These are phyloP conservation scores for Camelina laxa DNA, from an alignment of 345 rosid species.

Conservation along the genomic window DNA sequence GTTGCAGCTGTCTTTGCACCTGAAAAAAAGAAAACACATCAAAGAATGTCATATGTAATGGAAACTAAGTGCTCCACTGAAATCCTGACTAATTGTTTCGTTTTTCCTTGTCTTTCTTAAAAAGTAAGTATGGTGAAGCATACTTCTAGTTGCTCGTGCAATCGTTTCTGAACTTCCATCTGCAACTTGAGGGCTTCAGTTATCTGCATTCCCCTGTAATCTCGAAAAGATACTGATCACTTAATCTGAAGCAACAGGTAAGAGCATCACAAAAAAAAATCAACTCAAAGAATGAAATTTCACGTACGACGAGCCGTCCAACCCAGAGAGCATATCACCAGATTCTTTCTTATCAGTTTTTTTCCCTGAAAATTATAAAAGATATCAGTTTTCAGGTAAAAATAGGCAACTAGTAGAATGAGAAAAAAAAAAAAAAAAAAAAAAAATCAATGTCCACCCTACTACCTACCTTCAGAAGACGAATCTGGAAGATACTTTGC, in stretches of 20 bases:
- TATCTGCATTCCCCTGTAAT: conserved; percentile 92
- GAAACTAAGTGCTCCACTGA: background rate
- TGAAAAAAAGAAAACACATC: conserved; percentile 35
- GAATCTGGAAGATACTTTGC: conserved; percentile 96
- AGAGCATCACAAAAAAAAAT: conserved; percentile 19
- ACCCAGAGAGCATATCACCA: conserved; percentile 74
- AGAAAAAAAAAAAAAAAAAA: background rate
- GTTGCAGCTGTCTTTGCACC: conserved; percentile 98
- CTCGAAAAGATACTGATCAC: conserved; percentile 25
- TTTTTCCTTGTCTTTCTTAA: conserved; percentile 2
- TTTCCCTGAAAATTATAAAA: conserved; percentile 64
- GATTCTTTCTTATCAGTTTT: conserved; percentile 90
- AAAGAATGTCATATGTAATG: conserved; percentile 19
- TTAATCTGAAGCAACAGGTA: conserved; percentile 24
- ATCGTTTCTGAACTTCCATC: conserved; percentile 97
- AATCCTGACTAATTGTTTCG: background rate
- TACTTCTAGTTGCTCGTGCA: conserved; percentile 98
- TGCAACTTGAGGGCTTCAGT: conserved; percentile 99
- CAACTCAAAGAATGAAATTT: conserved; percentile 23
- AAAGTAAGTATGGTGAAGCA: conserved; percentile 39
- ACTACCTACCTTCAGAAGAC: conserved; percentile 93
- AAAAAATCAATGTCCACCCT: conserved; percentile 38
- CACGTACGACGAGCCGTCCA: conserved; percentile 96
- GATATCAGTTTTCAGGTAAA: conserved; percentile 20
- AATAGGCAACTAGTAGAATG: conserved; percentile 22